These are phyloP conservation scores for Fomitopsis betulina DNA, from an alignment of 1,284 basidiomycete species.

Conservation along the genomic window DNA sequence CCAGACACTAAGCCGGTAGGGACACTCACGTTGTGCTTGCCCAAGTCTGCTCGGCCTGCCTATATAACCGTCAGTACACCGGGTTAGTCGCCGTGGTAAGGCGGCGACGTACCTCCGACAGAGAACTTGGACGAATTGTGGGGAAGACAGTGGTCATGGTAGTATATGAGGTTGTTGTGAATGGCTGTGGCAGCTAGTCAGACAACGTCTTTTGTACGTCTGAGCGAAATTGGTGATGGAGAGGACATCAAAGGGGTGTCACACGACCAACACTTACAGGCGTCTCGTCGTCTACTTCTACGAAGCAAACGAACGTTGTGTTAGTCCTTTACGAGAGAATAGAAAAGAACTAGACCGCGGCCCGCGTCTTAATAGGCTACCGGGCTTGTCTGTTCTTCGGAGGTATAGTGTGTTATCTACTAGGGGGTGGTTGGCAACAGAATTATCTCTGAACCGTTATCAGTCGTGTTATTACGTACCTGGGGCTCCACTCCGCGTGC, in stretches of 20 bases:
- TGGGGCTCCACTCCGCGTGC: neutral
- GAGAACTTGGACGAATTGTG: neutral
- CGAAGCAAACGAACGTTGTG: neutral
- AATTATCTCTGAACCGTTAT: neutral
- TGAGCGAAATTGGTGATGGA: neutral
- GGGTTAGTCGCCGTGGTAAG: neutral
- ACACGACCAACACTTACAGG: slow-evolving; percentile 11
- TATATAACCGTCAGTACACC: neutral
- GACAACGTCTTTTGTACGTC: neutral
- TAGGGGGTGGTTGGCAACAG: neutral
- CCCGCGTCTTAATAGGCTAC: neutral
- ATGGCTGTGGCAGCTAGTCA: neutral
- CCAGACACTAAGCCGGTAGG: neutral
- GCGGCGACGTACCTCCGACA: neutral
- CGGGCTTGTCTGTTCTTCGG: neutral
- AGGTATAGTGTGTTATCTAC: neutral
- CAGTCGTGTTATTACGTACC: neutral
- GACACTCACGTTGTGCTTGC: neutral
- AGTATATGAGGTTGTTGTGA: neutral
- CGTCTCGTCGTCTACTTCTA: slow-evolving; percentile 2
- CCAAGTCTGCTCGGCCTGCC: neutral
- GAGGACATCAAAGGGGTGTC: slow-evolving; percentile 2
- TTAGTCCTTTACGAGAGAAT: neutral
- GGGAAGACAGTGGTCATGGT: neutral
- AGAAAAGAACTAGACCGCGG: neutral